Base-by-base conservation (phyloP, 2,329 filamentous ascomycete genomes). In the Septoria petroselini region DNA sequence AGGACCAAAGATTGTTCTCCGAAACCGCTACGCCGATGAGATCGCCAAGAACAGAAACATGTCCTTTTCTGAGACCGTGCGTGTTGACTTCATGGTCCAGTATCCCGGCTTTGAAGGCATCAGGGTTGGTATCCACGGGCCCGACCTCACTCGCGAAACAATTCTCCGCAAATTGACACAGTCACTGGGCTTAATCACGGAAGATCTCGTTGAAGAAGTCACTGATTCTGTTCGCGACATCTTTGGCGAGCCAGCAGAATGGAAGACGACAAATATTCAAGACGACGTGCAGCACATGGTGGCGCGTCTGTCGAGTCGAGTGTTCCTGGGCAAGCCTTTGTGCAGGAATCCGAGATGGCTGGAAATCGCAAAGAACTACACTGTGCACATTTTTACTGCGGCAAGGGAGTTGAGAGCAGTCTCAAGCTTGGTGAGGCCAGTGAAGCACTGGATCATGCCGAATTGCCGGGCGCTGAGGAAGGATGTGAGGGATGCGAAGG, bases 401-500 rank as follows among this genome's bases (percentile, higher is more conserved):
- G 17, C 33, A 11, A 27, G 23, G n/a, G 40, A 38, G 7, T 23
- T 50, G 18, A 23, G 41, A 21, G 12, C 23, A 4, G 23, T 30
- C 4, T 19, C 25, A 6, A 18, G 31, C 8, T 25, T 33, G 14
- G 15, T 44, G n/a, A 40, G 47, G 7, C 40, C 40, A 5, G 15
- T 50, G 4, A n/a, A 31, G 12, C 33, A 39, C n/a, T 40, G 40
- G 31, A 31, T 39, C 18, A 23, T 33, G 9, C 31, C 21, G 4
- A 27, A 7, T 67, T 75, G 72, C 71, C 58, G 72, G 12, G 48
- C 63, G 0, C 61, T 65, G 2, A 57, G 64, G 29, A 65, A 62
- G 12, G 50, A 59, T 27, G 72, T 71, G 57, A 67, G 68, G 1
- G 57, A 59, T 19, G 47, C 41, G 5, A 17, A 17, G 5, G 7